Conservation (phyloP, 1,139 yeast species). For the Hyphopichia fennica region DNA sequence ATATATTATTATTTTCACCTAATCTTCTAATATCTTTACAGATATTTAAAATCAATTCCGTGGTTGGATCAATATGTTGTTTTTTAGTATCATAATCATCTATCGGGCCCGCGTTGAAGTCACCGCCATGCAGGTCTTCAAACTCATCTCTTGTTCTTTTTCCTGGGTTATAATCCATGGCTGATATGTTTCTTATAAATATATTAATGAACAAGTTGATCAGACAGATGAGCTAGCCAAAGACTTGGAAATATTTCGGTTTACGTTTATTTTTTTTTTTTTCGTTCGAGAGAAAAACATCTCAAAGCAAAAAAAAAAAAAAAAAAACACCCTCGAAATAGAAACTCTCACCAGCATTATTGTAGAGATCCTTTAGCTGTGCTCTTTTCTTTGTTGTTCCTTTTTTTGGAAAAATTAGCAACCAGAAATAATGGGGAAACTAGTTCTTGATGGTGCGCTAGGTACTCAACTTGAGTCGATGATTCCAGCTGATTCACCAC, state of each 20-base stretch:
- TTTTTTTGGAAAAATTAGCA: neutral
- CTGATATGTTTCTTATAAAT: neutral
- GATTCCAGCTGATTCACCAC: constrained; percentile 9
- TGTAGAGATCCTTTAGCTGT: neutral
- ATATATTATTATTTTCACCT: constrained; percentile 61
- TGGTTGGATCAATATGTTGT: constrained; percentile 42
- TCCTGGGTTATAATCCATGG: constrained; percentile 1
- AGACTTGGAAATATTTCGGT: neutral
- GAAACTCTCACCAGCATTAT: neutral
- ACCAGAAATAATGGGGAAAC: neutral
- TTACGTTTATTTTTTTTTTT: neutral
- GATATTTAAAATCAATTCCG: constrained; percentile 42
- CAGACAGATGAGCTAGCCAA: too few species aligned
- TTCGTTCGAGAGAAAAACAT: neutral
- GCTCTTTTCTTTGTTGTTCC: neutral
- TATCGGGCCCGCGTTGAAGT: constrained; percentile 8
- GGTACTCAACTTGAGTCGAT: constrained; percentile 29
- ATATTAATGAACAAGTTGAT: too few species aligned
- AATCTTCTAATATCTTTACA: constrained; percentile 61
- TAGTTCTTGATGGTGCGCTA: constrained; percentile 30
- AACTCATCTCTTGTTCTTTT: constrained; percentile 45
- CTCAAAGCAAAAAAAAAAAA: neutral
- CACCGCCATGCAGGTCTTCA: constrained; percentile 22
- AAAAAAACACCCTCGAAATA: neutral
- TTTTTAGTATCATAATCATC: constrained; percentile 27